These are phyloP conservation scores for Penicillium canescens DNA, from an alignment of 495 filamentous ascomycete genomes.

Conservation along the genomic window DNA sequence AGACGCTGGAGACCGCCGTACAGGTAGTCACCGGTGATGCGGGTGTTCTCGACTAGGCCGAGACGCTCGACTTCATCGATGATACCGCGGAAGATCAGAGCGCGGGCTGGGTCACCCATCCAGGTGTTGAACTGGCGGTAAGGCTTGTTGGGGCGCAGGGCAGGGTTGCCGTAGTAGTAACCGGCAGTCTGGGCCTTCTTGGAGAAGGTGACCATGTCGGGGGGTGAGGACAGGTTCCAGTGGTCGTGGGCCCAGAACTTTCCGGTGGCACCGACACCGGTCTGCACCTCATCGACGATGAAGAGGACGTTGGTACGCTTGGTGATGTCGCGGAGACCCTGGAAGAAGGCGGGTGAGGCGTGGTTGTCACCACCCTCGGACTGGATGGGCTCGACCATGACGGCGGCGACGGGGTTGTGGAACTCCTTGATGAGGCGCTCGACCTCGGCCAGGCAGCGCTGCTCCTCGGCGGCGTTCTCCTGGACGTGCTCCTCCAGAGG, in stretches of 20 bases:
- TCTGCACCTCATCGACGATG: conserved; percentile 99
- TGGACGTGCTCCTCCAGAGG: conserved; percentile 79
- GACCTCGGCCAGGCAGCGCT: conserved; percentile 82
- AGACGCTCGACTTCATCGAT: conserved; percentile 83
- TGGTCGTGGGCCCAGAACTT: conserved; percentile 99
- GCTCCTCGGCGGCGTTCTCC: conserved; percentile 83
- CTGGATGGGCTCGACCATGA: conserved; percentile 94
- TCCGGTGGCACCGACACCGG: conserved; percentile 87
- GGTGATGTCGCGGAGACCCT: conserved; percentile 80
- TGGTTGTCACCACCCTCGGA: conserved; percentile 99
- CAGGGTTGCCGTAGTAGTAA: conserved; percentile 89
- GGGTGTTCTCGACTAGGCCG: conserved; percentile 79
- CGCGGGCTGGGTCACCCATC: conserved; percentile 96
- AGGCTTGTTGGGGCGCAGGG: conserved; percentile 94
- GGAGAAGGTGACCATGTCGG: conserved; percentile 97
- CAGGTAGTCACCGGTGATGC: conserved; percentile 80
- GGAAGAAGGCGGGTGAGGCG: conserved; percentile 91
- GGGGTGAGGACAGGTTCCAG: conserved; percentile 82
- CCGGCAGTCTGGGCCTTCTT: conserved; percentile 99
- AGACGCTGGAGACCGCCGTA: conserved; percentile 69
- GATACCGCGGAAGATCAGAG: conserved; percentile 89
- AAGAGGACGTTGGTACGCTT: conserved; percentile 83
- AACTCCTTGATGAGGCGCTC: conserved; percentile 83
- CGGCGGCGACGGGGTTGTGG: conserved; percentile 84
- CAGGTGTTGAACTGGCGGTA: conserved; percentile 99